Evolutionary conservation across 305 asterid species (phyloP), one percentile per base, ranked within the genome.

Genomic region (Fraxinus platypoda): DNA sequence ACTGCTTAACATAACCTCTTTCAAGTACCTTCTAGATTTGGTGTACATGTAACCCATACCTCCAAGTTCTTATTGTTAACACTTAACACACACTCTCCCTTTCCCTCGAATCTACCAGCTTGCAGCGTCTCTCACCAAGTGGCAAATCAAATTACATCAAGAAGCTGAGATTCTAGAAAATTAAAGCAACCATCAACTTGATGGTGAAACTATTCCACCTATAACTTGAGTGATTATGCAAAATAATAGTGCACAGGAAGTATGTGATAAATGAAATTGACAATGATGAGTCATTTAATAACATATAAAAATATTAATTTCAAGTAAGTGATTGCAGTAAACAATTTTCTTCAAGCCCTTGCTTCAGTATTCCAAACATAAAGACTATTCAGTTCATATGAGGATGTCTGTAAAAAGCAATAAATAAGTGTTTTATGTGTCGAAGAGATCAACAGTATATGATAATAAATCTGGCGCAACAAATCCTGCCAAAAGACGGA

Each of bases 401-500:
- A 28, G 75, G n/a, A 70, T 30, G 75, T 12, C 33, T 23, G 33
- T 64, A 64, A 23, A 64, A 64, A 23, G 19, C 72, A 64, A 23
- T 62, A 64, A 62, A 8, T 25, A 64, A 64, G 33, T 25, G 33
- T 26, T 64, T 23, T 25, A 64, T 9, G 73, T 4, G 6, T 6
- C 25, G 73, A 64, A 25, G n/a, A 64, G 34, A 23, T 64, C 17
- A 64, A 64, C 33, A 64, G 73, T 64, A 9, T 8, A 64, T 25
- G 25, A 64, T 64, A 64, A 64, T 25, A 64, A 77, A 77, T 81
- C 89, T 57, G 54, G 81, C 78, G 54, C 83, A 88, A 79, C 80
- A 77, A 72, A 31, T 26, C 64, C 17, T 34, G 62, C 37, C 76
- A 23, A 83, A 34, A n/a, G 80, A 73, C 0, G 25, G 38, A 59